phyloP scores from a whole-genome alignment of 1,284 basidiomycete species.

The Caloboletus inedulis region DNA sequence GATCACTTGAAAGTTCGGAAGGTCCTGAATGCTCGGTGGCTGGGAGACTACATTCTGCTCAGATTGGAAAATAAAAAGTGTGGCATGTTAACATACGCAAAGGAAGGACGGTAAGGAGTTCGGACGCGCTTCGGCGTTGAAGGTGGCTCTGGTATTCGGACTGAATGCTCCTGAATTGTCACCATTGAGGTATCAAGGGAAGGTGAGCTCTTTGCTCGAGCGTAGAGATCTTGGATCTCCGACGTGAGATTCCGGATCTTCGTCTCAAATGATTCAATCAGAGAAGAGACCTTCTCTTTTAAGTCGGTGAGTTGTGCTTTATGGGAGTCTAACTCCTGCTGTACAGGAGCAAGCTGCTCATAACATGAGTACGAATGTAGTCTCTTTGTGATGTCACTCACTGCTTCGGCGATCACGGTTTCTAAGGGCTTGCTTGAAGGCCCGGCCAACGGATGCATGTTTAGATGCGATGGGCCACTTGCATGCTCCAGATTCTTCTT shows the following conservation, averaged over 20 bases:
- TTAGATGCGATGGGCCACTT: slow-evolving; percentile 8
- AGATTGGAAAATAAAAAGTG: slow-evolving; percentile 5
- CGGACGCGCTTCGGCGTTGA: slow-evolving; percentile 34
- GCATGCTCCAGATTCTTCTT: slow-evolving; percentile 4
- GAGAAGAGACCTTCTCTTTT: slow-evolving; percentile 36
- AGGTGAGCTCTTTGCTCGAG: slow-evolving; percentile 14
- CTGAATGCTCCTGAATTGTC: slow-evolving; percentile 11
- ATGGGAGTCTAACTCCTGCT: slow-evolving; percentile 39
- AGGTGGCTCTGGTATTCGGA: slow-evolving; percentile 30
- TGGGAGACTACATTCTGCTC: slow-evolving; percentile 20
- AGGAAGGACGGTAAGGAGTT: slow-evolving; percentile 27
- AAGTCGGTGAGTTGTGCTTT: slow-evolving; percentile 42
- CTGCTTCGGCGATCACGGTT: slow-evolving; percentile 39
- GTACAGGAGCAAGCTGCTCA: slow-evolving; percentile 51
- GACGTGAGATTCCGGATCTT: slow-evolving; percentile 36
- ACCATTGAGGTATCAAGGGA: slow-evolving; percentile 13
- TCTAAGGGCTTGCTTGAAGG: slow-evolving; percentile 24
- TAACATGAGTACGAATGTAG: slow-evolving; percentile 7
- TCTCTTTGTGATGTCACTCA: slow-evolving; percentile 27
- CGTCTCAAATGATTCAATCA: slow-evolving; percentile 33
- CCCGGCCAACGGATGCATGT: slow-evolving; percentile 9
- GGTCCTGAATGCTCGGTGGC: slow-evolving; percentile 15
- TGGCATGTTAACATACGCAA: slow-evolving; percentile 25
- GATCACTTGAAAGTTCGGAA: slow-evolving; percentile 24
- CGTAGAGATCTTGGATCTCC: slow-evolving; percentile 30